Evolutionary conservation across 2,329 filamentous ascomycete genomes (phyloP).

Genomic region (Ophiosphaerella herpotricha): DNA sequence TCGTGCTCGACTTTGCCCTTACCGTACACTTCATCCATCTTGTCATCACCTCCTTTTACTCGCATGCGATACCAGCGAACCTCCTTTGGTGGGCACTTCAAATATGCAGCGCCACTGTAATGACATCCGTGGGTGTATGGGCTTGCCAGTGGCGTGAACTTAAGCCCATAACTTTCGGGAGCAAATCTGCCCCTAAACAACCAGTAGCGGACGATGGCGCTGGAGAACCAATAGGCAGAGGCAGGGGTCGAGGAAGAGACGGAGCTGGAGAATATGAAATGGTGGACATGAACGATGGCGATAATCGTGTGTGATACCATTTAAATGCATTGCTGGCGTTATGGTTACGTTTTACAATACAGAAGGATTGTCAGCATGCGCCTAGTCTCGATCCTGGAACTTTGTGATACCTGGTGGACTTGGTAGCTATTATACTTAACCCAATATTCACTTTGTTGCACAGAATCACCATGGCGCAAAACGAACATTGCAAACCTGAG

Average conservation of each 20-base stretch:
- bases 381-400: not conserved
- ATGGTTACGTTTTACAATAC: conserved; percentile 12
- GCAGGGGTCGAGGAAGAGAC: conserved; percentile 49
- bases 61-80: conserved; percentile 74
- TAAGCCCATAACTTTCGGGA: conserved; percentile 84
- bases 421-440: conserved; percentile 17
- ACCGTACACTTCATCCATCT: conserved; percentile 87
- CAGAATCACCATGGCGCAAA: not conserved
- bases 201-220: conserved; percentile 40
- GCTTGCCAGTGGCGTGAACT: conserved; percentile 90
- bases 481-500: not conserved
- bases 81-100: conserved; percentile 85
- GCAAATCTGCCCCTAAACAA: conserved; percentile 46
- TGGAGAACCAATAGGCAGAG: conserved; percentile 46
- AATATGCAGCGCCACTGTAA: conserved; percentile 62
- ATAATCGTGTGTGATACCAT: conserved; percentile 39
- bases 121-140: conserved; percentile 80
- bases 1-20: conserved; percentile 91
- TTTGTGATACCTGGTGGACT: not conserved
- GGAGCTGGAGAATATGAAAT: conserved; percentile 56
- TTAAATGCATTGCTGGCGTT: conserved; percentile 37
- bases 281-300: conserved; percentile 49
- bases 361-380: conserved; percentile 1
- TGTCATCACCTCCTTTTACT: conserved; percentile 76
- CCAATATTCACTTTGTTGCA: conserved; percentile 6